Base-by-base conservation (phyloP, 805 yeast genomes). In the Starmerella khaoyaiensis region DNA sequence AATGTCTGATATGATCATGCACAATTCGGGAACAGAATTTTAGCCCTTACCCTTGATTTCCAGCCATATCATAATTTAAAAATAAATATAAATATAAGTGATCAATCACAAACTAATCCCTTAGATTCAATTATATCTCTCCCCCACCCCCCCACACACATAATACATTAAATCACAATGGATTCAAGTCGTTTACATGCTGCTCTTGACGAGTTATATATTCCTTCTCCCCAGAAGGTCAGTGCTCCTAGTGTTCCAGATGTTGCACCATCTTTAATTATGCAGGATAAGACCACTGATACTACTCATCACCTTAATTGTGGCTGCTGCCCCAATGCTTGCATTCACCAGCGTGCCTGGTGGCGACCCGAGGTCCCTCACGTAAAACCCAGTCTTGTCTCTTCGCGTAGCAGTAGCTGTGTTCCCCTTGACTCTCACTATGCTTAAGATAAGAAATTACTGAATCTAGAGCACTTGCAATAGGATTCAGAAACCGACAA, bases 191-290 rank as follows among this genome's bases (percentile, higher is more conserved):
- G 64, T 37, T 52, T 70, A 37, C 45, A 58, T 26, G 57, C 56
- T 33, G 55, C 60, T 35, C 43, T 65, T 33, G 62, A 61, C 33
- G 64, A 62, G 52, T 58, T 64, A 21, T 71, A 70, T 50, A 67
- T 71, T 40, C 76, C 77, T 4, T 59, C 64, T 6, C 28, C 44
- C 11, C 52, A 53, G 18, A 34, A 38, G 31, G 38, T 31, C 14
- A 21, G 31, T 15, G 42, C 52, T 10, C 48, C 50, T 20, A 33
- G 40, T 21, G 62, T 70, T 8, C 76, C 76, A 15, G 52, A 55
- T 25, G 69, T 69, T 52, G 76, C 69, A 40, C 77, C 77, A 3
- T 68, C 76, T 36, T 57, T 72, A 37, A 69, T 72, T 36, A 70
- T 72, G 56, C 74, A 69, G 52, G 77, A 71, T 54, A 57, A 59